A percentile compares a stretch with the other conserved stretches of the same genome.
These are phyloP conservation scores for Exserohilum turcica DNA, from an alignment of 2,329 filamentous ascomycete genomes.

Conservation along the genomic window DNA sequence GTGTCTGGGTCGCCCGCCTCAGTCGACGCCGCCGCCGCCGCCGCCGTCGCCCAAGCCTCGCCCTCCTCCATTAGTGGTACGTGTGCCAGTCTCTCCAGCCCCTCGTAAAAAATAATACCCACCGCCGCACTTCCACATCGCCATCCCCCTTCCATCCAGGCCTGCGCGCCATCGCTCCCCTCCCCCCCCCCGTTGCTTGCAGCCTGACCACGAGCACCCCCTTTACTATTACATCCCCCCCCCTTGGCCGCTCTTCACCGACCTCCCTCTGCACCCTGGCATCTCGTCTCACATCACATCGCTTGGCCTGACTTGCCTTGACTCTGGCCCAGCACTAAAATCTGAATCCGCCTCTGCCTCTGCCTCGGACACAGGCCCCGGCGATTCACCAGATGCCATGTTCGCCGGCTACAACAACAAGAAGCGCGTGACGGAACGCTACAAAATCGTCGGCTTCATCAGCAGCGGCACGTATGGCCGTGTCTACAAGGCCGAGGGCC, in stretches of 20 bases:
- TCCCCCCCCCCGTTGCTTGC: background rate
- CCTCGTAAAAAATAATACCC: no score
- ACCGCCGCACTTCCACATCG: no score
- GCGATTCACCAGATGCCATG: constrained; percentile 43
- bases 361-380: constrained; percentile 26
- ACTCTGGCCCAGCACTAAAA: constrained; percentile 8
- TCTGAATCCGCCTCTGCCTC: no score
- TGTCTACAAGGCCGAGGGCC: constrained; percentile 91
- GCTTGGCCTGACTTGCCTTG: background rate
- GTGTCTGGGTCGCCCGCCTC: constrained; percentile 35
- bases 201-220: background rate
- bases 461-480: constrained; percentile 97
- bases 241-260: no score
- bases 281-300: background rate
- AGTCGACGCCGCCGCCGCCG: constrained; percentile 36
- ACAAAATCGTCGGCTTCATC: constrained; percentile 97
- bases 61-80: no score
- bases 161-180: background rate
- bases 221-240: no score
- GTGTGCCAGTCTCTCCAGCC: constrained; percentile 20
- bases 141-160: no score
- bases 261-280: background rate
- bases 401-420: constrained; percentile 67
- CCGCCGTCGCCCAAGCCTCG: constrained; percentile 47
- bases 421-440: constrained; percentile 87